Percentiles rank a stretch among this genome's conserved stretches.
These are phyloP conservation scores for peach (Prunus persica) DNA, from an alignment of 306 rosid species.

Conservation along the genomic window DNA sequence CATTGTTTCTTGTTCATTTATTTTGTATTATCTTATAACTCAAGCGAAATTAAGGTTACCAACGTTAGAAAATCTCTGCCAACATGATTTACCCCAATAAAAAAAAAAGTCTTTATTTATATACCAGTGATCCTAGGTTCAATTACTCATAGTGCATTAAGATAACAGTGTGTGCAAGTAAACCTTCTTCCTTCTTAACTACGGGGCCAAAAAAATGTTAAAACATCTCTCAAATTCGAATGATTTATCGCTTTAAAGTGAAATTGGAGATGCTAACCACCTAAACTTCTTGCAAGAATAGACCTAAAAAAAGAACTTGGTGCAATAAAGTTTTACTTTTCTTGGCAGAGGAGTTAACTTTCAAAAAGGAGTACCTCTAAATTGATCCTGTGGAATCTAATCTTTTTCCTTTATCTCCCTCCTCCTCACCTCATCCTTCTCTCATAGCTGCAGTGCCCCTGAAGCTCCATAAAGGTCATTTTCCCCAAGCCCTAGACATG, in stretches of 20 bases:
- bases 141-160: no score
- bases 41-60: background rate
- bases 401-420: background rate
- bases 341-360: background rate
- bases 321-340: background rate
- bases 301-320: no score
- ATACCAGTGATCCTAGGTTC: accelerated
- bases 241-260: no score
- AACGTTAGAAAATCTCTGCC: no score
- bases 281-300: no score
- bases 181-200: no score
- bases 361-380: background rate
- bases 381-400: background rate
- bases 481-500: background rate
- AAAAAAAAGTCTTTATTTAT: no score
- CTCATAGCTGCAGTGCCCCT: background rate
- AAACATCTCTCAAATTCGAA: no score
- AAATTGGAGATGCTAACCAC: no score
- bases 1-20: background rate
- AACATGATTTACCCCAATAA: accelerated
- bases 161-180: no score
- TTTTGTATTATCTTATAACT: background rate
- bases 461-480: background rate
- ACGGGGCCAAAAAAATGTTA: accelerated
- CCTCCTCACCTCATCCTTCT: background rate